These are phyloP conservation scores for Backusella tarrabulga DNA, from an alignment of 192 early-diverging fungal species.

Conservation along the genomic window DNA sequence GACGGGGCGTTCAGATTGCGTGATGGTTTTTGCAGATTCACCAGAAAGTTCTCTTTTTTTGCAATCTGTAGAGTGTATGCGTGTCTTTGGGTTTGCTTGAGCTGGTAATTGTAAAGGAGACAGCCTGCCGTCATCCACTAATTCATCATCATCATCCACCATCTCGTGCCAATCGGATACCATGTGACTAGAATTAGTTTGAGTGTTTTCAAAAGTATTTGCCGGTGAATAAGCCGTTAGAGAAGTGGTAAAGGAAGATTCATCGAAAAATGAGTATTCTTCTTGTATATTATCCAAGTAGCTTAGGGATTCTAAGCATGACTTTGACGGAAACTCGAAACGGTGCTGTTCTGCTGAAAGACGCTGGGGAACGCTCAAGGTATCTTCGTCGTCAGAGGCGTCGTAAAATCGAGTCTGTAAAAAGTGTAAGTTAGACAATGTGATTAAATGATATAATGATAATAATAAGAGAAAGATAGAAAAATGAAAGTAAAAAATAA, in stretches of 20 bases:
- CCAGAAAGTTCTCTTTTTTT: slow-evolving; percentile 11
- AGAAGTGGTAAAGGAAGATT: slow-evolving; percentile 14
- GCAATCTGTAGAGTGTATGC: not conserved
- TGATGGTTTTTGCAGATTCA: slow-evolving; percentile 8
- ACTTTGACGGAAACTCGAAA: slow-evolving; percentile 15
- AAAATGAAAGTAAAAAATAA: not conserved
- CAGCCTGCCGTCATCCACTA: slow-evolving; percentile 16
- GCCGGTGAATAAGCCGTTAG: slow-evolving; percentile 9
- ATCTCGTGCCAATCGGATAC: slow-evolving; percentile 12
- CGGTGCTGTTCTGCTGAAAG: slow-evolving; percentile 5
- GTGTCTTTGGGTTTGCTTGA: slow-evolving; percentile 12
- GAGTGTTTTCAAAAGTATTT: not conserved
- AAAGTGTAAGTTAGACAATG: not conserved
- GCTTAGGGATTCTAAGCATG: slow-evolving; percentile 2
- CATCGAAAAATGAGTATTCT: slow-evolving; percentile 17
- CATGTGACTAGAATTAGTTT: not conserved
- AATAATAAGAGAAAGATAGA: slow-evolving; percentile 1
- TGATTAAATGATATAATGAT: not conserved
- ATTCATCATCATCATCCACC: not conserved
- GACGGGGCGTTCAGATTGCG: slow-evolving; percentile 15
- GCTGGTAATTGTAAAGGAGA: slow-evolving; percentile 28
- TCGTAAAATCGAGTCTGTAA: slow-evolving; percentile 15
- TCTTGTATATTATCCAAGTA: slow-evolving; percentile 15
- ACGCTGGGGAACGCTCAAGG: not conserved
- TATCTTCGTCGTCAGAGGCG: not conserved